A percentile compares a stretch with the other conserved stretches of the same genome.
phyloP scores from a whole-genome alignment of 352 stramenopile genomes.

The Phytophthora niederhauseri region DNA sequence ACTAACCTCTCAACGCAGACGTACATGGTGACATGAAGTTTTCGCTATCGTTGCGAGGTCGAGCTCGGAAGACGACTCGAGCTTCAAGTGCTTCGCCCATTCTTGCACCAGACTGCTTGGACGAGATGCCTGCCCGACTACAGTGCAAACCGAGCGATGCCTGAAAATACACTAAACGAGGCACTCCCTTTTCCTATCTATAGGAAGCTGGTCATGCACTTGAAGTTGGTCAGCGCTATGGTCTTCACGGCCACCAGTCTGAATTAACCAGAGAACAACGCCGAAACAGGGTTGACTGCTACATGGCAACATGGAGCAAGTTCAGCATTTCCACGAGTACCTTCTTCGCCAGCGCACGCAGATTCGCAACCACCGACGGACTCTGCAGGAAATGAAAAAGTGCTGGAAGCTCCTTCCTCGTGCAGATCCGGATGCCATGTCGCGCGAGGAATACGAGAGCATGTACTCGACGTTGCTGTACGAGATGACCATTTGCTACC shows the following conservation, averaged over 20 bases:
- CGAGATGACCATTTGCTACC: slow-evolving; percentile 64
- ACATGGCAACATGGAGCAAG: slow-evolving; percentile 39
- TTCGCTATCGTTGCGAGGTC: slow-evolving; percentile 79
- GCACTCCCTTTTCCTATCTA: slow-evolving; percentile 21
- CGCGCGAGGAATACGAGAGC: slow-evolving; percentile 45
- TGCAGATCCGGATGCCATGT: slow-evolving; percentile 25
- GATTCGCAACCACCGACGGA: slow-evolving; percentile 49
- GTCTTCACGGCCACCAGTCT: not conserved
- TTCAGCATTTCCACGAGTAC: slow-evolving; percentile 43
- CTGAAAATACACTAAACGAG: slow-evolving; percentile 23
- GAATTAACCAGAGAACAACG: slow-evolving; percentile 5
- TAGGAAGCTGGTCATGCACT: slow-evolving; percentile 5
- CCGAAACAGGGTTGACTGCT: slow-evolving; percentile 15
- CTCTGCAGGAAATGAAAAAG: slow-evolving; percentile 44
- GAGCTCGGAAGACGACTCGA: slow-evolving; percentile 82
- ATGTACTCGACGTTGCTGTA: slow-evolving; percentile 63
- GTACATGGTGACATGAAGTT: slow-evolving; percentile 36
- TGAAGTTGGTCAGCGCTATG: not conserved
- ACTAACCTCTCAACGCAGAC: not conserved
- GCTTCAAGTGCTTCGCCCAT: slow-evolving; percentile 46
- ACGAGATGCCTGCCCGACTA: not conserved
- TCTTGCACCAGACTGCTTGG: slow-evolving; percentile 9
- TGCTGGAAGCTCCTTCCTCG: slow-evolving; percentile 44
- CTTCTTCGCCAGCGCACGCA: slow-evolving; percentile 53
- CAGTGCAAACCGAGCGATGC: not conserved